A percentile compares a stretch with the other conserved stretches of the same genome.
Conservation (phyloP, 805 yeast genomes). For the Saccharomycopsis babjevae region DNA sequence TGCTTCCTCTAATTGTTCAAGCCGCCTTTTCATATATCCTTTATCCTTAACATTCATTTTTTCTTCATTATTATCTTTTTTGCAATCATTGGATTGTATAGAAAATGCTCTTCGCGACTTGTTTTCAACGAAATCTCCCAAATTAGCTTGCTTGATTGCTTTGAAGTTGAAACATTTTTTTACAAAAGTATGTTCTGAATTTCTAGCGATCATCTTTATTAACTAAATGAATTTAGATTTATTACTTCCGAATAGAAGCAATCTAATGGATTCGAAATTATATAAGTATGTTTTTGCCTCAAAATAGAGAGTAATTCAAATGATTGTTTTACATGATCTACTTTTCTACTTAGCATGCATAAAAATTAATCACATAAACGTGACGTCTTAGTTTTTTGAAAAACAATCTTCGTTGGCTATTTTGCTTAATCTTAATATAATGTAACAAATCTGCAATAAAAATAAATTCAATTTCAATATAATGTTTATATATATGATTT, state of each 20-base stretch:
- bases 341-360: not conserved
- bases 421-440: no score
- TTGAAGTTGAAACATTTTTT: conserved; percentile 28
- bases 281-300: no score
- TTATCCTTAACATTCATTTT: not conserved
- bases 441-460: no score
- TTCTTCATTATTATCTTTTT: not conserved
- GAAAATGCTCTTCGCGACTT: not conserved
- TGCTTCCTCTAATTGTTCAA: conserved; percentile 34
- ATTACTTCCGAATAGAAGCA: no score
- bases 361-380: not conserved
- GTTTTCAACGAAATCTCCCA: not conserved
- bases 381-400: no score
- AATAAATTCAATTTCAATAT: no score
- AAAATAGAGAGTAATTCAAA: not conserved
- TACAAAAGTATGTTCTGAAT: not conserved
- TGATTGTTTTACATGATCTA: not conserved
- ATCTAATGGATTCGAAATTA: no score
- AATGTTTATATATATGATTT: not conserved
- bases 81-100: not conserved
- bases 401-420: no score
- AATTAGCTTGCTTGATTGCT: conserved; percentile 50
- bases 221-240: not conserved
- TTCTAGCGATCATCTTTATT: not conserved
- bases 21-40: conserved; percentile 27